A percentile compares a stretch with the other conserved stretches of the same genome.
phyloP scores from a whole-genome alignment of 441 rosid species.

The Isatis lusitanica region DNA sequence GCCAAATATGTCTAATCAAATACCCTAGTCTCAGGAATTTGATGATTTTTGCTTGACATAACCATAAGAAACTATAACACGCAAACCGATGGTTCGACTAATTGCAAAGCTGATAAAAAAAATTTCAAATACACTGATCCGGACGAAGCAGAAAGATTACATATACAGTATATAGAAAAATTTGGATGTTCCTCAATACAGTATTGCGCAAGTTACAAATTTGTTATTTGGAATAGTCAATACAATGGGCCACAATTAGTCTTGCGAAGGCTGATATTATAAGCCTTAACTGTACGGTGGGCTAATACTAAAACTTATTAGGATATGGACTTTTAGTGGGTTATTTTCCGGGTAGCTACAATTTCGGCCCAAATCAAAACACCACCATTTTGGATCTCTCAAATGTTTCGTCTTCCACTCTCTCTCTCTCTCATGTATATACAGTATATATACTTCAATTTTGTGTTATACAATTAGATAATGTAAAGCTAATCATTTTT shows the following conservation, averaged over 20 bases:
- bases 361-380: constrained; percentile 7
- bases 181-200: too few relatives aligned
- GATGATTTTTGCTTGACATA: background rate
- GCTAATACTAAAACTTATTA: background rate
- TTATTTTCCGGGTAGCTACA: background rate
- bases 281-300: background rate
- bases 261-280: background rate
- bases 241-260: background rate
- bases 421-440: too few relatives aligned
- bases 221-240: too few relatives aligned
- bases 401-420: background rate
- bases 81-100: background rate
- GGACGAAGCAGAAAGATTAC: background rate
- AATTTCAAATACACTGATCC: background rate
- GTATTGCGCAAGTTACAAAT: background rate
- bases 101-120: background rate
- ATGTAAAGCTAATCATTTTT: background rate
- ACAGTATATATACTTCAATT: background rate
- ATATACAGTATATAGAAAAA: too few relatives aligned
- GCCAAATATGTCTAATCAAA: constrained; percentile 12
- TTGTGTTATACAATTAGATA: background rate
- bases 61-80: background rate
- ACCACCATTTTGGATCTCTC: background rate
- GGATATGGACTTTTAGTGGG: background rate
- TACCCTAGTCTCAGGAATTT: background rate